Conservation (phyloP, 805 yeast species). For the Alloascoidea africana region DNA sequence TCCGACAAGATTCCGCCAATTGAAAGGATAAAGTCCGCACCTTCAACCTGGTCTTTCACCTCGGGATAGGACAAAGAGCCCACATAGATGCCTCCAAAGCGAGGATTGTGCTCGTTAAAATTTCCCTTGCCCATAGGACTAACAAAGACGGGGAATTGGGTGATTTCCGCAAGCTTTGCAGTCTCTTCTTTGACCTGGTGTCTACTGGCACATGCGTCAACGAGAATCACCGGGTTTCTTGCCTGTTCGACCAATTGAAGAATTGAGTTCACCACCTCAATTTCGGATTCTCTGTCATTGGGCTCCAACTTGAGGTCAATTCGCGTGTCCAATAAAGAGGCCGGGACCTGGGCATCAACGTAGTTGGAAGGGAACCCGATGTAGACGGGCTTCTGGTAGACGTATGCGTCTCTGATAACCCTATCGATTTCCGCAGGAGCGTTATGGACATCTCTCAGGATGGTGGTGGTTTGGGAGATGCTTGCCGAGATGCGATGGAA, state of each 20-base stretch:
- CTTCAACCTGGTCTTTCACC: constrained; percentile 57
- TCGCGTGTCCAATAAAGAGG: constrained; percentile 41
- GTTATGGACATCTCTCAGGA: constrained; percentile 42
- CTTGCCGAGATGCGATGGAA: constrained; percentile 67
- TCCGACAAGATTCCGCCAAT: constrained; percentile 78
- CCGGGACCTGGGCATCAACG: constrained; percentile 52
- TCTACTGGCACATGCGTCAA: constrained; percentile 80
- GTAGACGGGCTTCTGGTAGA: constrained; percentile 69
- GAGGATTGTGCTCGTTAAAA: constrained; percentile 53
- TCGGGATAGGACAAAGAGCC: constrained; percentile 68
- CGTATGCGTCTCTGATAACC: constrained; percentile 55
- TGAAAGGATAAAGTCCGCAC: constrained; percentile 60
- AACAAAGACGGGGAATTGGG: constrained; percentile 69
- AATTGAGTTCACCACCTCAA: constrained; percentile 42
- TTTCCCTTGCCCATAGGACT: constrained; percentile 88
- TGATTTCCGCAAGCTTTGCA: constrained; percentile 39
- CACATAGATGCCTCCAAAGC: constrained; percentile 77
- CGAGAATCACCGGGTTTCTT: constrained; percentile 56
- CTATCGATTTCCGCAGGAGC: constrained; percentile 66
- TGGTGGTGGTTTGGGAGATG: constrained; percentile 52
- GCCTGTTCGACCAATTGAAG: constrained; percentile 39
- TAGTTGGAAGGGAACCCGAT: constrained; percentile 73
- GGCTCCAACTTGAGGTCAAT: constrained; percentile 43
- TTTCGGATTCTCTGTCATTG: constrained; percentile 46
- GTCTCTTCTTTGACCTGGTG: constrained; percentile 58